Evolutionary conservation across 2,329 filamentous ascomycete species (phyloP).

Genomic region (Exophiala viscosa): DNA sequence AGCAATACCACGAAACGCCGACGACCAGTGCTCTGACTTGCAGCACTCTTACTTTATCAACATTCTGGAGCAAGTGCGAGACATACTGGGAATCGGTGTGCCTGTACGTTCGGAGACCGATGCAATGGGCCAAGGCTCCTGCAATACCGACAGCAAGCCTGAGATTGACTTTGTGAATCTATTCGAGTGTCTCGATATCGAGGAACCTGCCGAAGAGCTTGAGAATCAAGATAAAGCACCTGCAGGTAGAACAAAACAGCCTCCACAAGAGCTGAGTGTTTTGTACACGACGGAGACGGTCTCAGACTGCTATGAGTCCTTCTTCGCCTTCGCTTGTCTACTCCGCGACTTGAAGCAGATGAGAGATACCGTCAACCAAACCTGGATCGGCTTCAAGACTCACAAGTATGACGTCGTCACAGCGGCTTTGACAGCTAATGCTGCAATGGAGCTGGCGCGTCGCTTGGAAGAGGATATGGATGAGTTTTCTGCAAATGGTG

Average conservation of each 20-base stretch:
- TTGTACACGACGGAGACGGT: constrained; percentile 37
- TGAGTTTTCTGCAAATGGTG: neutral
- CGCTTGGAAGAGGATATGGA: constrained; percentile 26
- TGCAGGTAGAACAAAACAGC: no score
- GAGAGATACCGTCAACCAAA: constrained; percentile 20
- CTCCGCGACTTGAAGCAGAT: constrained; percentile 27
- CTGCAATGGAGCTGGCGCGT: constrained; percentile 30
- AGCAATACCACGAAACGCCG: constrained; percentile 27
- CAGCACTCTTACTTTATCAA: constrained; percentile 15
- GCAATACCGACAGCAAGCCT: no score
- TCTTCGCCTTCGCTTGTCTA: constrained; percentile 25
- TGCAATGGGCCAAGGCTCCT: no score
- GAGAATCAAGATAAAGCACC: no score
- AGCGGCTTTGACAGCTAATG: constrained; percentile 30
- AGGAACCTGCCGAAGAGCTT: no score
- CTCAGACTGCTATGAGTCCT: constrained; percentile 20
- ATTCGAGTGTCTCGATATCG: no score
- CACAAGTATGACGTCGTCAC: constrained; percentile 25
- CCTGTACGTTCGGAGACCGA: constrained; percentile 14
- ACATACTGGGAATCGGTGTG: neutral
- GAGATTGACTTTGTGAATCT: no score
- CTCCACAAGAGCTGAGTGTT: no score
- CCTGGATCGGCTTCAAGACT: constrained; percentile 28
- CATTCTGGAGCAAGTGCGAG: constrained; percentile 10
- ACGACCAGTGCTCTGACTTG: constrained; percentile 29